Conservation (phyloP, 257 asterid genomes). For the Striga asiatica region DNA sequence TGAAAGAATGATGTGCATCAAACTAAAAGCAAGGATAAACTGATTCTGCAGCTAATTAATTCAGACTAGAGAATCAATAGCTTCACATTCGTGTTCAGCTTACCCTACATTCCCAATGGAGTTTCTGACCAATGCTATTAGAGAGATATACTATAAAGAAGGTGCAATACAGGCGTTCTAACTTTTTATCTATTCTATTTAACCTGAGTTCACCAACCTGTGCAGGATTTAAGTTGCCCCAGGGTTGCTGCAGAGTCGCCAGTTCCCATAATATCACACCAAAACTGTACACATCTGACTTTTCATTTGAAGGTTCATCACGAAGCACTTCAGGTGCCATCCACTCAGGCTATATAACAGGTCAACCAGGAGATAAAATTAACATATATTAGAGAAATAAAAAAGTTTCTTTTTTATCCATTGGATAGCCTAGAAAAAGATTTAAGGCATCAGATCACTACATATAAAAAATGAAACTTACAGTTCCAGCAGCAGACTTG, state of each 20-base stretch:
- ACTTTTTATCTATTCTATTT: not conserved
- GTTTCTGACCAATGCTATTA: conserved; percentile 5
- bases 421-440: not conserved
- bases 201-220: conserved; percentile 51
- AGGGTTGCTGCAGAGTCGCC: conserved; percentile 77
- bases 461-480: conserved; percentile 31
- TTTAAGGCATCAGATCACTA: conserved; percentile 16
- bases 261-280: conserved; percentile 97
- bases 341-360: conserved; percentile 81
- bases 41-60: not conserved
- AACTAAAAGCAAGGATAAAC: not conserved
- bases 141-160: not conserved
- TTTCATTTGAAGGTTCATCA: conserved; percentile 92
- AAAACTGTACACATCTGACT: conserved; percentile 90
- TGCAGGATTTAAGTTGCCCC: conserved; percentile 79
- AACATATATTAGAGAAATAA: not conserved
- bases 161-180: not conserved
- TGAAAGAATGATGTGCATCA: not conserved
- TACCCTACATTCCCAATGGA: conserved; percentile 6
- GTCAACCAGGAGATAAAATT: not conserved
- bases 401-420: conserved; percentile 8
- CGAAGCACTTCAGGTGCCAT: conserved; percentile 99
- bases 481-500: conserved; percentile 98
- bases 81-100: conserved; percentile 3
- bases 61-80: not conserved